phyloP scores from a whole-genome alignment of 805 yeast species.

The Ogataea paraovalis region DNA sequence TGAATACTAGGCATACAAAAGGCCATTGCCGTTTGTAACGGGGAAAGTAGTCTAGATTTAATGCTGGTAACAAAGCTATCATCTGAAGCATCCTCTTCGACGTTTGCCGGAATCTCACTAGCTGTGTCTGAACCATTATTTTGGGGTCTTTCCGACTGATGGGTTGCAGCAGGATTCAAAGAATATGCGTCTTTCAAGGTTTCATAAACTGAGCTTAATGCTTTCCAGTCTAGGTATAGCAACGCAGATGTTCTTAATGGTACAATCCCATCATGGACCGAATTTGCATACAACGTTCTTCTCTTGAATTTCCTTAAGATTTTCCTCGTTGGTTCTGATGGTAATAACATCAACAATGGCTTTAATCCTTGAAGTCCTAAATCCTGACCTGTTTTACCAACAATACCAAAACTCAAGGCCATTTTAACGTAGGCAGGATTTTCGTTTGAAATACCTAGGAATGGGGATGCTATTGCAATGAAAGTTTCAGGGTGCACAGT shows the following conservation, averaged over 20 bases:
- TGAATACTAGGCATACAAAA: conserved; percentile 38
- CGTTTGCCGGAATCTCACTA: conserved; percentile 31
- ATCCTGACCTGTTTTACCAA: conserved; percentile 93
- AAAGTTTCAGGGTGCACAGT: conserved; percentile 70
- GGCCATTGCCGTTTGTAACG: conserved; percentile 43
- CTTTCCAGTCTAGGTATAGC: conserved; percentile 81
- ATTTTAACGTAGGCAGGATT: conserved; percentile 81
- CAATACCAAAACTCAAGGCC: conserved; percentile 80
- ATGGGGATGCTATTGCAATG: conserved; percentile 81
- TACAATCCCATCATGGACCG: conserved; percentile 90
- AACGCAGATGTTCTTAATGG: conserved; percentile 89
- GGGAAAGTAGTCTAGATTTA: conserved; percentile 28
- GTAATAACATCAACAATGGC: conserved; percentile 72
- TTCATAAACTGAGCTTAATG: conserved; percentile 48
- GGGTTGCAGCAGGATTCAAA: conserved; percentile 4
- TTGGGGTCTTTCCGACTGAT: conserved; percentile 1
- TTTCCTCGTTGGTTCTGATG: conserved; percentile 67
- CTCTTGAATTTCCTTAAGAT: conserved; percentile 59
- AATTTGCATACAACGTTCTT: conserved; percentile 85
- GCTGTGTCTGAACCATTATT: conserved; percentile 6
- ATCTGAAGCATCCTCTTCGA: conserved; percentile 8
- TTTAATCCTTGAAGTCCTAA: conserved; percentile 56
- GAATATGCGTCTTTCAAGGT: conserved; percentile 16
- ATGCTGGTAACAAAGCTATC: conserved; percentile 14
- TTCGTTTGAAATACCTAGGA: conserved; percentile 83